phyloP scores from a whole-genome alignment of 371 early-diverging fungal species.

The Blakeslea trispora region DNA sequence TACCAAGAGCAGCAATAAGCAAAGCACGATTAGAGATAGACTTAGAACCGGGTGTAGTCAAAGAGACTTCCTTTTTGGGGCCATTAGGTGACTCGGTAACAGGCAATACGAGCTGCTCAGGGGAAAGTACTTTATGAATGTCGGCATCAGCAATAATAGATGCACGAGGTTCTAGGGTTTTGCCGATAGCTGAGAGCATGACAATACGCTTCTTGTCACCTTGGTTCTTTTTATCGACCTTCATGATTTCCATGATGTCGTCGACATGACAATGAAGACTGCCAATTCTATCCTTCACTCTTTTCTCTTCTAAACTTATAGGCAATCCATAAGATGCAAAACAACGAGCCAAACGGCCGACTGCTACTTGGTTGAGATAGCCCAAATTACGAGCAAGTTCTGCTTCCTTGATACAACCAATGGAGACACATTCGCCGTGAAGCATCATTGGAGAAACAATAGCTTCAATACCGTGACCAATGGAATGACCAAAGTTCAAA shows the following conservation, averaged over 20 bases:
- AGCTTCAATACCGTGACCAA: conserved; percentile 97
- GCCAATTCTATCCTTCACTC: conserved; percentile 67
- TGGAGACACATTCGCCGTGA: conserved; percentile 96
- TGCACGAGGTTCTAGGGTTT: conserved; percentile 82
- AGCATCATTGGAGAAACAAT: conserved; percentile 87
- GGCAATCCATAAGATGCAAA: conserved; percentile 89
- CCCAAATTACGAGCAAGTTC: conserved; percentile 92
- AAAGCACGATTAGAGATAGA: conserved; percentile 97
- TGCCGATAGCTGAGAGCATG: conserved; percentile 83
- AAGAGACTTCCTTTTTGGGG: conserved; percentile 46
- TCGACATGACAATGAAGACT: conserved; percentile 73
- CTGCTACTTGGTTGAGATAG: conserved; percentile 81
- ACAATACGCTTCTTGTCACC: conserved; percentile 93
- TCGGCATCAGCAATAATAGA: conserved; percentile 80
- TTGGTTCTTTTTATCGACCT: conserved; percentile 95
- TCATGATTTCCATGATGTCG: conserved; percentile 86
- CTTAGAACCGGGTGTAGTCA: conserved; percentile 94
- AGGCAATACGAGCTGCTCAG: conserved; percentile 75
- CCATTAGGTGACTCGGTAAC: conserved; percentile 53
- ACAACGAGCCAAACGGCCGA: conserved; percentile 89
- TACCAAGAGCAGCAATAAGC: conserved; percentile 88
- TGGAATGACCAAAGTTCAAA: conserved; percentile 96
- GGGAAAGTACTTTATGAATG: conserved; percentile 81
- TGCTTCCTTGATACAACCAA: conserved; percentile 95
- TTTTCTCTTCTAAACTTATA: conserved; percentile 78